Evolutionary conservation across 192 early-diverging fungal genomes (phyloP), one percentile per base, ranked within the genome.

Genomic region (Coemansia sp.): DNA sequence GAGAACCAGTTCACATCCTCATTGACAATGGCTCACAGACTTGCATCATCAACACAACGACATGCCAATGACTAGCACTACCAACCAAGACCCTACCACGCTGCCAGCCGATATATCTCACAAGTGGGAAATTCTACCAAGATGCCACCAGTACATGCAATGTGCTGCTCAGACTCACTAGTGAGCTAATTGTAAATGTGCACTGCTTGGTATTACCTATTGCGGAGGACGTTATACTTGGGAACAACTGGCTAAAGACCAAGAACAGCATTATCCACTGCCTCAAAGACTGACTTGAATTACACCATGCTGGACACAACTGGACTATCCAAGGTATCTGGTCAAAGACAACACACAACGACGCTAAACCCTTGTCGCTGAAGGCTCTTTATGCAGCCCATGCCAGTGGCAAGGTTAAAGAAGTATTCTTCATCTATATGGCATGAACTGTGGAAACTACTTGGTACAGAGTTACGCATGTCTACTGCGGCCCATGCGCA

Each of bases 401-500:
- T 9, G 2, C 35, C n/a, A n/a, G n/a, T n/a, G n/a, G n/a, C n/a
- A n/a, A n/a, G n/a, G n/a, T n/a, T n/a, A n/a, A n/a, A n/a, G n/a
- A 36, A 36, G 35, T 36, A 36, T 9, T 36, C 67, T 0, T 77
- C 82, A 5, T n/a, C 21, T 2, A 84, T 85, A 53, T n/a, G 42
- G 42, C 42, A 5, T 1, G n/a, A 50, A 2, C 28, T 87, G 7
- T 62, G 59, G 5, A 1, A 24, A 6, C 28, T 62, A 5, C 39
- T 85, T 13, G 53, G 60, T 1, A 76, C 74, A 16, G 60, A 74
- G 16, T 56, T 67, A 31, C 38, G 48, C 18, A 60, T 85, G 63
- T 73, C 83, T 0, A 84, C 78, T 0, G 76, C 79, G 10, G 69
- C 57, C 23, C 75, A 84, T 59, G 78, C 67, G 0, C 73, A 82